Percentiles rank a stretch among this genome's conserved stretches.
Conservation (phyloP, 805 yeast genomes). For the Nakazawaea populi region DNA sequence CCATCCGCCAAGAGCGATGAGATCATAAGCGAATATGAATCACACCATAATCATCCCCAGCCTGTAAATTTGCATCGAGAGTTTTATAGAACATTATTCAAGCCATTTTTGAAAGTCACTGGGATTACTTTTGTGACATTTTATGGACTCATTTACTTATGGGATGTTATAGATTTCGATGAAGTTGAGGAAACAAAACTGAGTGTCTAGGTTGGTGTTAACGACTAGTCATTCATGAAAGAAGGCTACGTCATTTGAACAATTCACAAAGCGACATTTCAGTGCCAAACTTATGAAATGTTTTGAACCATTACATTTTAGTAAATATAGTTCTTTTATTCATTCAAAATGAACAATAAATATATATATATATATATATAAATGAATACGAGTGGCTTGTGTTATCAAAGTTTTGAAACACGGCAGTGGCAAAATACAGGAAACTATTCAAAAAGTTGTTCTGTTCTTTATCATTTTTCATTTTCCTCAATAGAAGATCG, state of each 20-base stretch:
- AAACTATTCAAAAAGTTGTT: too few species aligned
- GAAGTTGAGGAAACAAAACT: constrained; percentile 13
- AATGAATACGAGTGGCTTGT: too few species aligned
- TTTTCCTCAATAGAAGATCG: too few species aligned
- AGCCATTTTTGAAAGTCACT: constrained; percentile 40
- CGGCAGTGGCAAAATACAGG: too few species aligned
- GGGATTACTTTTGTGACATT: constrained; percentile 39
- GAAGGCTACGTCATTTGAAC: not conserved
- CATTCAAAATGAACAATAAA: constrained; percentile 8
- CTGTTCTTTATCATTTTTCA: too few species aligned
- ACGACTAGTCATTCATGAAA: too few species aligned
- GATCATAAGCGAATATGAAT: constrained; percentile 1
- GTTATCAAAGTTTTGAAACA: too few species aligned
- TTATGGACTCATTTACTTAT: constrained; percentile 36
- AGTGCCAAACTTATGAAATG: too few species aligned
- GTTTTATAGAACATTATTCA: constrained; percentile 41
- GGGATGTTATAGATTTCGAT: constrained; percentile 34
- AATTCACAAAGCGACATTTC: too few species aligned
- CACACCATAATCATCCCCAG: constrained; percentile 9
- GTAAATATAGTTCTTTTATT: not conserved
- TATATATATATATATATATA: not conserved
- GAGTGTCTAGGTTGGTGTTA: too few species aligned
- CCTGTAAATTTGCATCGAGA: constrained; percentile 4
- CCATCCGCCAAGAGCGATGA: constrained; percentile 1
- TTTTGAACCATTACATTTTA: not conserved